Base-by-base conservation (phyloP, 805 yeast genomes). In the Wickerhamomyces chambardii region DNA sequence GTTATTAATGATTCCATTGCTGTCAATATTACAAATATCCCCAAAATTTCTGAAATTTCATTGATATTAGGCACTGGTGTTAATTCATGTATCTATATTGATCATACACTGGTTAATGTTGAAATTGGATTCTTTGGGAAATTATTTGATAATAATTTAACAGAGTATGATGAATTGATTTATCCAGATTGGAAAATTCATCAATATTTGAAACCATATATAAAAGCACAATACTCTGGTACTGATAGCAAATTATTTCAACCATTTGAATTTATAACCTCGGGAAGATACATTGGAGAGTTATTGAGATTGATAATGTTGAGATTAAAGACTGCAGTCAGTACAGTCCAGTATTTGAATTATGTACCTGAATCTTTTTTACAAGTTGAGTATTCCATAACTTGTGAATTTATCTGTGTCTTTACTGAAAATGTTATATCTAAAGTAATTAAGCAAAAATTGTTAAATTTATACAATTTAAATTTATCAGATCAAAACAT, bases 1-100 rank as follows among this genome's bases (percentile, higher is more conserved):
- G 64, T 79, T 28, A 58, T 78, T 22, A 80, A 80, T 51, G 87
- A 76, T 47, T 71, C 84, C 2, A 65, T 76, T n/a, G 78, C 84
- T 0, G 83, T 78, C 1, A 72, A 66, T 48, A 57, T 78, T 10
- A 68, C 84, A 0, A 42, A 53, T 15, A 42, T 47, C 11, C 39
- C 58, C 3, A 64, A 67, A 36, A 36, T 40, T 3, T 38, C 47
- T 3, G 48, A 57, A 37, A 45, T 78, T 31, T 81, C 83, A 0
- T 43, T 80, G 43, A 82, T 80, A 4, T 53, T 79, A 34, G 87
- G 89, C 1, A 80, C 89, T 3, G 89, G 89, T 1, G 53, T 74
- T 35, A 80, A 80, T 45, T 52, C 73, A 26, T 73, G 55, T 60
- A 73, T 57, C 45, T 59, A 15, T 19, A 51, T 58, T 24, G 44